phyloP scores from a whole-genome alignment of 768 basidiomycete genomes.

The Lactifluus subvellereus region DNA sequence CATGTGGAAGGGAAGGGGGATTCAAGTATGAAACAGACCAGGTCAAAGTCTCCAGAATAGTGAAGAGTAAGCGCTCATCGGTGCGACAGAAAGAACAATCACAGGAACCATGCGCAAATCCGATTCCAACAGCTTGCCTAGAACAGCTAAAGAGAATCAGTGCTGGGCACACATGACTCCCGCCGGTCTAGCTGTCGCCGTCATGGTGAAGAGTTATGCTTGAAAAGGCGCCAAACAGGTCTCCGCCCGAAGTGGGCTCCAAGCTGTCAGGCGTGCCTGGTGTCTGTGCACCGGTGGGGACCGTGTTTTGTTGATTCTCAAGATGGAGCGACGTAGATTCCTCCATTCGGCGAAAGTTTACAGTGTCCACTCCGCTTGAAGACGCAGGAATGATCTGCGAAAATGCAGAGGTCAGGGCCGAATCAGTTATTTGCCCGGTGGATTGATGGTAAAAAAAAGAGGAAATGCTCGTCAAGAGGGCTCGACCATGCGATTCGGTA shows the following conservation, averaged over 20 bases:
- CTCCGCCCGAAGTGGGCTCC: slow-evolving; percentile 44
- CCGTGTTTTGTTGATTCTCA: slow-evolving; percentile 39
- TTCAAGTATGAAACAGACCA: not conserved
- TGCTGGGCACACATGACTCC: not conserved
- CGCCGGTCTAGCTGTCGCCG: slow-evolving; percentile 42
- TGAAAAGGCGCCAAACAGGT: slow-evolving; percentile 83
- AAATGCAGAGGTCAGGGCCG: not conserved
- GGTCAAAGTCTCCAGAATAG: not conserved
- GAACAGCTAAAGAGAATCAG: not conserved
- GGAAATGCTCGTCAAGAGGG: not conserved
- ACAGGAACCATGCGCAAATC: not conserved
- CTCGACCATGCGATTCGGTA: not conserved
- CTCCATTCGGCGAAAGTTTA: slow-evolving; percentile 85
- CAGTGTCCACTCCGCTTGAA: slow-evolving; percentile 74
- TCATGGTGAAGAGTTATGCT: slow-evolving; percentile 87
- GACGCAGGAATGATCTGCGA: slow-evolving; percentile 72
- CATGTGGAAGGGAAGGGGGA: not conserved
- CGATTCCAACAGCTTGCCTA: not conserved
- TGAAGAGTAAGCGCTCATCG: not conserved
- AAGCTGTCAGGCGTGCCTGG: slow-evolving; percentile 39
- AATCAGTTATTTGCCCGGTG: not conserved
- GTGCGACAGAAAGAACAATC: not conserved
- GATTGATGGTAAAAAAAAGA: not conserved
- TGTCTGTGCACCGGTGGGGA: slow-evolving; percentile 37
- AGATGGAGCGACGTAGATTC: slow-evolving; percentile 90